Percentiles rank a stretch among this genome's conserved stretches.
Conservation (phyloP, 2,329 filamentous ascomycete species). For the Karstenula rhodostoma region DNA sequence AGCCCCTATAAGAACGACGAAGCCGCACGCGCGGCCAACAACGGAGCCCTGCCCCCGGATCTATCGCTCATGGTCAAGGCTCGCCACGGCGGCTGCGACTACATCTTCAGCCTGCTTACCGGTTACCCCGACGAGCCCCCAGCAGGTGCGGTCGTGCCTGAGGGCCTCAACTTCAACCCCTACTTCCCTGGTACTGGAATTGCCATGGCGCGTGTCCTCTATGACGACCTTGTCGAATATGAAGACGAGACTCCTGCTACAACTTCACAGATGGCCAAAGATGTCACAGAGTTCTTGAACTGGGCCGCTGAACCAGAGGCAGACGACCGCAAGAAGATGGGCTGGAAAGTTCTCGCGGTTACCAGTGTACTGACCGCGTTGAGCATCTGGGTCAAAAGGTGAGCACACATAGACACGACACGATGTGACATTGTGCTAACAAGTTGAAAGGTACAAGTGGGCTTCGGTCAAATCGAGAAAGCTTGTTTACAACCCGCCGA, state of each 20-base stretch:
- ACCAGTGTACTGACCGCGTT: conserved; percentile 80
- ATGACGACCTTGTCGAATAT: conserved; percentile 97
- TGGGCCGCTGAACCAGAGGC: conserved; percentile 99
- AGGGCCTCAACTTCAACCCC: conserved; percentile 99
- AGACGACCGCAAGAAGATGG: conserved; percentile 99
- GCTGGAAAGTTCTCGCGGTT: conserved; percentile 91
- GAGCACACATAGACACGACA: conserved; percentile 26
- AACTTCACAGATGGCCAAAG: conserved; percentile 99
- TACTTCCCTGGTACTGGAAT: conserved; percentile 99
- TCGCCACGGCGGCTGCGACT: conserved; percentile 96
- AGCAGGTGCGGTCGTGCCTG: conserved; percentile 82
- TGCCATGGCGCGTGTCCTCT: conserved; percentile 97
- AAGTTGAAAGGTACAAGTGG: conserved; percentile 83
- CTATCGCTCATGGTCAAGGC: conserved; percentile 97
- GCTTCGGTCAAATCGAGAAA: conserved; percentile 94
- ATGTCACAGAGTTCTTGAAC: conserved; percentile 98
- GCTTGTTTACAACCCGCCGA: conserved; percentile 83
- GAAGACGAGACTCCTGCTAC: conserved; percentile 94
- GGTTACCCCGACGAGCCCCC: conserved; percentile 97
- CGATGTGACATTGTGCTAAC: conserved; percentile 34
- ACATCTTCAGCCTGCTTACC: conserved; percentile 96
- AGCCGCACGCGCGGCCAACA: conserved; percentile 96
- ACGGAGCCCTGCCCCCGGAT: conserved; percentile 96
- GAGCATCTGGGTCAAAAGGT: conserved; percentile 96
- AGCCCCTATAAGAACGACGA: conserved; percentile 98